Evolutionary conservation across 1,284 basidiomycete species (phyloP), one percentile per base, ranked within the genome.

Genomic region (Rhodotorula sp.): DNA sequence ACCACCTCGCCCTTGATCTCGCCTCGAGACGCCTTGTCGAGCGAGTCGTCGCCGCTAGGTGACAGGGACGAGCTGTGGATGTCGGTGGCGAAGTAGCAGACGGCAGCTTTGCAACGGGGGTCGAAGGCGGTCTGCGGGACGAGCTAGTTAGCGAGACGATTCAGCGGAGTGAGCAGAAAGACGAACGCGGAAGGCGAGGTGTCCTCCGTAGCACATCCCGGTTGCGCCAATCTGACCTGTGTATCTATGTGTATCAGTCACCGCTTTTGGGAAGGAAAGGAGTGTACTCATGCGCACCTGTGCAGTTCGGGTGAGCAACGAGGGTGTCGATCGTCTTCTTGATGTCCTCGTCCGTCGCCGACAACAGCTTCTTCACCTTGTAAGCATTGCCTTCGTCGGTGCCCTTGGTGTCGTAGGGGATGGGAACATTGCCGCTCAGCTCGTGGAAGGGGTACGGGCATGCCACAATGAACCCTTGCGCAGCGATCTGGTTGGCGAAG

Each of bases 401-500:
- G 85, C 92, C 92, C 83, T 92, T 89, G 0, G 81, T 83, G 78
- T 94, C 92, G 78, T 95, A 96, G 0, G 91, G 86, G 68, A 96
- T 87, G 0, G 92, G 81, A 62, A 92, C 91, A 0, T 91, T 89
- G 0, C 90, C 89, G 3, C 63, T 86, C 69, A 94, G 95, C 78
- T 96, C 93, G 77, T 96, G 93, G 80, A 90, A 96, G 31, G 84
- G 84, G 9, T 89, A 91, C 0, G 91, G 79, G 86, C 64, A 64
- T 86, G 89, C 89, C 7, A 89, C 88, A 63, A 91, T 85, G 76
- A 86, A 91, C 68, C 89, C 71, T 66, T 94, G 91, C 67, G 90
- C 90, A 1, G 93, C 93, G 75, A 96, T 94, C 81, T 93, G 90
- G 30, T 90, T 87, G 0, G 92, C 93, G 79, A 94, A 94, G 54